Base-by-base conservation (phyloP, 805 yeast species). In the Ogataea methanolica region DNA sequence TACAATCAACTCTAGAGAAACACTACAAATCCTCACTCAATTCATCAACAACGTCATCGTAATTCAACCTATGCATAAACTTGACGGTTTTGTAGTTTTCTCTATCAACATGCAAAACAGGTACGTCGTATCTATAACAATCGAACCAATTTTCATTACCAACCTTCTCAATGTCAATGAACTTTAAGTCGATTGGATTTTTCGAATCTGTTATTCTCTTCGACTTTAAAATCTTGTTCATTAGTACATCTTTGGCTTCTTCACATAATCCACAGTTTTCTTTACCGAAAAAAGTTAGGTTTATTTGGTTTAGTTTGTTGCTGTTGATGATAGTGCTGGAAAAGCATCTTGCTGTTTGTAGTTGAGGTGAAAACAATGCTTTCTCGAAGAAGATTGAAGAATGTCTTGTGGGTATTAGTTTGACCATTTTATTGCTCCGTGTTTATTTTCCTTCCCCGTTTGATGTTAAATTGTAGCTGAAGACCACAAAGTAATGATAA, bases 101-200 rank as follows among this genome's bases (percentile, higher is more conserved):
- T 48, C 81, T 69, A 55, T 82, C 83, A 8, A 86, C 71, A 60
- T 86, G 91, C 38, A 86, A 59, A 0, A 86, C 95, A 0, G 95
- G 95, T 6, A 86, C 84, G 59, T 86, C 95, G 60, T 80, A 85
- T 55, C 90, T 45, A 55, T 85, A 86, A 50, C 74, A 71, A 44
- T 84, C 87, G 73, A 82, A 84, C 83, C 88, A 85, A 42, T 73
- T 69, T 42, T 75, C 69, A 57, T 85, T 82, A 45, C 75, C 74
- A 0, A 80, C 79, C 26, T 73, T 69, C 62, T 77, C 77, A 33
- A 86, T 85, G 59, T 86, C 87, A 4, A 83, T 67, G 12, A 70
- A 65, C 3, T 66, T 62, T 44, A 59, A 6, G 51, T 26, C 5
- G 54, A 49, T 14, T 26, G 34, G 4, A 57, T 34, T 19, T 35